Evolutionary conservation across 805 yeast genomes (phyloP), one percentile per base, ranked within the genome.

Genomic region (Monosporozyma solicola): DNA sequence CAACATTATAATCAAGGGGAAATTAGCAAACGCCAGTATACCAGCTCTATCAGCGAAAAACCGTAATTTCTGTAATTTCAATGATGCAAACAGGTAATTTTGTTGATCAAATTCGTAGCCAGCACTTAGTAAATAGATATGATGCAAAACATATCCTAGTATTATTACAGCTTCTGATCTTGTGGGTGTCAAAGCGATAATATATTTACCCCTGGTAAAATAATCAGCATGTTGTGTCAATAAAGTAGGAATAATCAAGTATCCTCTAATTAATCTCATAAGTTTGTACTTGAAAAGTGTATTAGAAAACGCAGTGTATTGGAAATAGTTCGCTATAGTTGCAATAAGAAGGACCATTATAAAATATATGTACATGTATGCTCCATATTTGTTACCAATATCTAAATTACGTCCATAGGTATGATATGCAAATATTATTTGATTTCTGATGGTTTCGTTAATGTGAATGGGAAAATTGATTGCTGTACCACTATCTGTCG

Each of bases 1-100:
- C 63, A 87, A 83, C 37, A 85, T 62, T 22, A 82, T 72, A 33
- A 82, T 61, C 3, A 77, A 58, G 0, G 94, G 92, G 55, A 83
- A 58, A 44, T 72, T 72, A 0, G 71, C 70, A 58, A 72, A 69
- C 15, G 76, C 74, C 29, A 77, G 57, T 5, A 76, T 77, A 1
- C 80, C 82, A 0, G 77, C 65, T 58, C 80, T 64, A 60, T 77
- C 80, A 3, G 77, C 80, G 4, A 69, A 53, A 33, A 71, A 61
- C 57, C 68, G 41, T 63, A 68, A 41, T 15, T 50, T 24, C 47
- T 63, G 66, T 27, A 54, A 37, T 1, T 29, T 25, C 16, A 51
- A 56, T 2, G 59, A 41, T 10, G 48, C 51, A n/a, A 59, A 57
- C 5, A 60, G 46, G 33, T 55, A 46, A 44, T 59, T 52, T 44